Evolutionary conservation across 2,329 filamentous ascomycete genomes (phyloP), one percentile per base, ranked within the genome.

Genomic region (Neopestalotiopsis clavispora): DNA sequence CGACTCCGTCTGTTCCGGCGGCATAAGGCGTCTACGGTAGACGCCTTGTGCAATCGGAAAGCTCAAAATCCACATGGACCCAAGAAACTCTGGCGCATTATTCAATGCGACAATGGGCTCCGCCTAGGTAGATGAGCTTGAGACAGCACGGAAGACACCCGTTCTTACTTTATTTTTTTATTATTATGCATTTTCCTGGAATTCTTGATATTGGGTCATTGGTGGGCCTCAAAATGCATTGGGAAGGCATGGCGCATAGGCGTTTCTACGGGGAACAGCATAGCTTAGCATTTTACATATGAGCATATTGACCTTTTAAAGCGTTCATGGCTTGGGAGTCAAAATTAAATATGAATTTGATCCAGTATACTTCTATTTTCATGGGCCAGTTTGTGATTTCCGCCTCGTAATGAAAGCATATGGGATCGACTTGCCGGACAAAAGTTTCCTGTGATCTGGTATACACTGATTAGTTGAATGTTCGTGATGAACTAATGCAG

Each of bases 231-330:
- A 64, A 66, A 56, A 66, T 12, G 63, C 63, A 66, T 66, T 38
- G 49, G 63, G 63, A 23, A 34, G 63, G 63, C 63, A 57, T 56
- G 63, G 63, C 63, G 63, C 30, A 30, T 57, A 14, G 63, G 42
- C 32, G 63, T 28, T 28, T 66, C 34, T 6, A 66, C 32, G n/a
- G 63, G 34, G 10, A 38, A 12, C 30, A 49, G 63, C 28, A 57
- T 57, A 66, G 40, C 42, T 57, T 66, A 57, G 63, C 63, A 58
- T 66, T 34, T 32, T 42, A 49, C 42, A 23, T 30, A 56, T 56
- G 28, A 57, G 63, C 63, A 66, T n/a, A 28, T 20, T 64, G 13
- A 38, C 9, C 40, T 64, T 64, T 38, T 23, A 5, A 30, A 62
- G 59, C 59, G 17, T 62, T 34, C 32, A 62, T 62, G 45, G 45